Percentiles rank a stretch among this genome's conserved stretches.
phyloP scores from a whole-genome alignment of 1,139 yeast genomes.

The Scheffersomyces titani region DNA sequence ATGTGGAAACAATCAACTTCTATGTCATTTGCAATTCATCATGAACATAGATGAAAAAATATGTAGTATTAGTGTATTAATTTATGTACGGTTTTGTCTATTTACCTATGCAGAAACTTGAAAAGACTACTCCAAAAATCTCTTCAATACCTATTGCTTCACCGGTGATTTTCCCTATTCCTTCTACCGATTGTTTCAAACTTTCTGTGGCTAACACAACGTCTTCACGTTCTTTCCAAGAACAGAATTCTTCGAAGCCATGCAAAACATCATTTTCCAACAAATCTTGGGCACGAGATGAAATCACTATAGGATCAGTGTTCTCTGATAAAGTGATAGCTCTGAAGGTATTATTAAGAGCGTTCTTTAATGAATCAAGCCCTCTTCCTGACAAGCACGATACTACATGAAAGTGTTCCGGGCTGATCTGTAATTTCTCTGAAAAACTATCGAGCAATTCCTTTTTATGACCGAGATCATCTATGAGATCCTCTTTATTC shows the following conservation, averaged over 20 bases:
- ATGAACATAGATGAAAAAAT: slow-evolving; percentile 1
- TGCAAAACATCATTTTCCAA: slow-evolving; percentile 69
- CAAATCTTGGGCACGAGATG: slow-evolving; percentile 75
- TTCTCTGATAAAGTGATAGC: slow-evolving; percentile 47
- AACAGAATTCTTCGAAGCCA: slow-evolving; percentile 64
- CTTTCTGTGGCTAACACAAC: slow-evolving; percentile 83
- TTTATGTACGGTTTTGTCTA: slow-evolving; percentile 23
- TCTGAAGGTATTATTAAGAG: slow-evolving; percentile 48
- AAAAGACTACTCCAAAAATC: slow-evolving; percentile 84
- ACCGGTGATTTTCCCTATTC: slow-evolving; percentile 91
- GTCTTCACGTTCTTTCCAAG: slow-evolving; percentile 57
- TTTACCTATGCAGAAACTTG: slow-evolving; percentile 93
- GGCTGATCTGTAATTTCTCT: slow-evolving; percentile 23
- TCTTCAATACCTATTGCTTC: slow-evolving; percentile 88
- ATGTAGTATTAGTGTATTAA: slow-evolving; percentile 1
- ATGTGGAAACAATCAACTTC: slow-evolving; percentile 44
- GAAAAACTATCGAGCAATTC: slow-evolving; percentile 20
- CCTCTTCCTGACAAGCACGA: slow-evolving; percentile 70
- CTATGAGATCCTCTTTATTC: slow-evolving; percentile 63
- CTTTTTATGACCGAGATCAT: slow-evolving; percentile 18
- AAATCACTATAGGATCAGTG: slow-evolving; percentile 66
- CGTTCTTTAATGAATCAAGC: slow-evolving; percentile 42
- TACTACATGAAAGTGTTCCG: slow-evolving; percentile 41
- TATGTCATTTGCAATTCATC: slow-evolving; percentile 19
- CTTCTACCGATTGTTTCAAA: slow-evolving; percentile 72